Percentiles rank a stretch among this genome's conserved stretches.
Evolutionary conservation across 768 basidiomycete genomes (phyloP).

Genomic region (Leucocoprinus sp.): DNA sequence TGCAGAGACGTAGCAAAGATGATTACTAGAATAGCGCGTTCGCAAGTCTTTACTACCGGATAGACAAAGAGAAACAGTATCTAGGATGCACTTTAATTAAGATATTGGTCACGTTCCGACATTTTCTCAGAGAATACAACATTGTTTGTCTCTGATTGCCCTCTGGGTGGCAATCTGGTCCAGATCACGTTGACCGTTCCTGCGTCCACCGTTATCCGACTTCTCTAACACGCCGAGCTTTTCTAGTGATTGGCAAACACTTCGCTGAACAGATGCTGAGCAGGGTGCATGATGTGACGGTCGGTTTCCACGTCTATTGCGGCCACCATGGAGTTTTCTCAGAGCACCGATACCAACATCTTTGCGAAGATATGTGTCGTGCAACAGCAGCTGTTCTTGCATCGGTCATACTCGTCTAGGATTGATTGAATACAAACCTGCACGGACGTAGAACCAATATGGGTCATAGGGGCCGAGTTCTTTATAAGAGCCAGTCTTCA

Average conservation of each 20-base stretch:
- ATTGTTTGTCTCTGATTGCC: too few relatives aligned
- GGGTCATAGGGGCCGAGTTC: constrained; percentile 99
- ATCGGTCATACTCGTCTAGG: constrained; percentile 5
- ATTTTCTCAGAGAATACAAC: too few relatives aligned
- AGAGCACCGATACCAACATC: constrained; percentile 91
- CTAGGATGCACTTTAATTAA: too few relatives aligned
- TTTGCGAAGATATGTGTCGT: constrained; percentile 99
- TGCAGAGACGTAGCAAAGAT: not conserved
- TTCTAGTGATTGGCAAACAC: constrained; percentile 93
- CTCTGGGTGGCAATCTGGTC: constrained; percentile 89
- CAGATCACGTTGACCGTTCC: constrained; percentile 93
- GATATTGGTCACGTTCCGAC: too few relatives aligned
- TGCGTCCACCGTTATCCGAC: constrained; percentile 87
- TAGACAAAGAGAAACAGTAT: too few relatives aligned
- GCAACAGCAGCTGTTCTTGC: constrained; percentile 76
- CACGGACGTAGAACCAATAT: constrained; percentile 99
- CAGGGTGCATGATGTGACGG: constrained; percentile 89
- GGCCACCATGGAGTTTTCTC: constrained; percentile 93
- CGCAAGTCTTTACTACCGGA: too few relatives aligned
- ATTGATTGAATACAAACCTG: constrained; percentile 55
- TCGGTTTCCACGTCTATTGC: constrained; percentile 93
- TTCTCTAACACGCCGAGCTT: constrained; percentile 98
- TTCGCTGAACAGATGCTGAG: constrained; percentile 86
- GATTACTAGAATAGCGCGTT: too few relatives aligned
- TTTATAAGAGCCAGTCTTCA: constrained; percentile 97